Base-by-base conservation (phyloP, 495 filamentous ascomycete genomes). In the Aspergillus incahuasiensis region DNA sequence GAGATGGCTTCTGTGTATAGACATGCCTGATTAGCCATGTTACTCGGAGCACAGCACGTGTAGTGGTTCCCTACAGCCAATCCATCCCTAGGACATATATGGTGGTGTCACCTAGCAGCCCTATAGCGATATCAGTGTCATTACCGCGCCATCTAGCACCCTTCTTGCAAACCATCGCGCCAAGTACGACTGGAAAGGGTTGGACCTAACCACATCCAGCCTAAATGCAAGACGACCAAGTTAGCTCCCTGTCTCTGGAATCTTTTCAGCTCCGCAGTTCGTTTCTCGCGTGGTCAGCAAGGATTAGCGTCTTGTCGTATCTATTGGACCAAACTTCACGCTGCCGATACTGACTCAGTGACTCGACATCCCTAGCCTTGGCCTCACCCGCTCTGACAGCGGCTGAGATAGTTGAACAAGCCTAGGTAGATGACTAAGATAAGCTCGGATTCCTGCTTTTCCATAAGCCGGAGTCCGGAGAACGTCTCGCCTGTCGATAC, bases 271-370 rank as follows among this genome's bases (percentile, higher is more conserved):
- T 47, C 25, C 24, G 46, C 21, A 8, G 13, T 48, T 44, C 21
- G 24, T 1, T 41, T 48, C 54, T 63, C 57, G 61, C 57, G 61
- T 60, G 57, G 61, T 56, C 38, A 55, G 50, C 61, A 63, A 58
- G 57, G 57, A 58, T 60, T 55, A 48, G 55, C 61, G 43, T 11
- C 45, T 7, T 5, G 2, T 11, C 6, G 2, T 12, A 5, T 2
- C 13, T 35, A 35, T 35, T 35, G 32, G 32, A 35, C 32, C 32
- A 12, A 35, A 5, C 3, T 12, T 11, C 12, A 35, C 21, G 15
- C 22, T 39, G 41, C 34, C n/a, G n/a, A n/a, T n/a, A n/a, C n/a
- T n/a, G n/a, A n/a, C n/a, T n/a, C n/a, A n/a, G n/a, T 51, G 19
- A 43, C 18, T 43, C 20, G 5, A 19, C 19, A 43, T 18, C 13